Conservation (phyloP, 2,329 filamentous ascomycete species). For the Paraphaeosphaeria sporulosa region DNA sequence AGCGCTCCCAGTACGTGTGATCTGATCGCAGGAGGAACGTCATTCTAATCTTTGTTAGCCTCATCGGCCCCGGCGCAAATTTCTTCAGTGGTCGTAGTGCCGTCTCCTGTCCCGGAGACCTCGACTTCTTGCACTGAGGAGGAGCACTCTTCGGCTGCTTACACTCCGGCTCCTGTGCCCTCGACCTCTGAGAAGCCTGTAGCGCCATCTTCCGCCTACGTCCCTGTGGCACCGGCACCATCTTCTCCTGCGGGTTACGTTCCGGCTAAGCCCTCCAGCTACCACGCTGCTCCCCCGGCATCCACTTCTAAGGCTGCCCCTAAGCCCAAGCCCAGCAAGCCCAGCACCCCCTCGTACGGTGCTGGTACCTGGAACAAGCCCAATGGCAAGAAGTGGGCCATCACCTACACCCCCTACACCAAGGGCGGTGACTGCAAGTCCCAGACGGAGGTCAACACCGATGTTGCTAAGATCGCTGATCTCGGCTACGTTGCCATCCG, state of each 20-base stretch:
- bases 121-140: conserved; percentile 80
- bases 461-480: conserved; percentile 53
- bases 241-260: conserved; percentile 15
- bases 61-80: conserved; percentile 32
- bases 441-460: conserved; percentile 46
- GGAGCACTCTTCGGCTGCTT: conserved; percentile 62
- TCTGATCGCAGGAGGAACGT: not conserved
- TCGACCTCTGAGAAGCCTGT: conserved; percentile 21
- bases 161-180: conserved; percentile 19
- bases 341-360: conserved; percentile 27
- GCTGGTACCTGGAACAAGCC: conserved; percentile 43
- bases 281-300: conserved; percentile 27
- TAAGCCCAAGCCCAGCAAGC: conserved; percentile 43
- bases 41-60: conserved; percentile 6
- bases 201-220: conserved; percentile 14
- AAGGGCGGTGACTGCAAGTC: conserved; percentile 53
- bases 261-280: conserved; percentile 16
- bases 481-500: conserved; percentile 71
- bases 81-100: conserved; percentile 33
- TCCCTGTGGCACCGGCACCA: conserved; percentile 11
- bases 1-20: conserved; percentile 54
- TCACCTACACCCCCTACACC: conserved; percentile 60
- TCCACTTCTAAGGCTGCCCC: conserved; percentile 27
- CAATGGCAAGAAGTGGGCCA: conserved; percentile 57
- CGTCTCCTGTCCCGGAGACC: conserved; percentile 63